A percentile compares a stretch with the other conserved stretches of the same genome.
Conservation (phyloP, 1,284 basidiomycete genomes). For the Phellinidium pouzarii region DNA sequence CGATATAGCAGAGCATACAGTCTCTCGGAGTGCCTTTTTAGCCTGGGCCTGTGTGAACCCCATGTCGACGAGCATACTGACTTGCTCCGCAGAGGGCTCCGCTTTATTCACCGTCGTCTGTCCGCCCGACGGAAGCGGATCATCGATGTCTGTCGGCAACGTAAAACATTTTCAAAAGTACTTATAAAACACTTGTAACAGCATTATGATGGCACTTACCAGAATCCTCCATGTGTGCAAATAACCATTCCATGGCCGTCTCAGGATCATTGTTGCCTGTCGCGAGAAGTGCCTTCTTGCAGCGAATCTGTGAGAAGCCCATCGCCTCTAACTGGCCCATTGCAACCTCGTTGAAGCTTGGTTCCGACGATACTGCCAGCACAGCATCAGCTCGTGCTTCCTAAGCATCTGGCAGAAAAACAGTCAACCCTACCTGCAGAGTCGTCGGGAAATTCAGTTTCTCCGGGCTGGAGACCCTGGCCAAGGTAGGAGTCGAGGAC, state of each 20-base stretch:
- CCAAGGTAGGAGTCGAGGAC: constrained; percentile 69
- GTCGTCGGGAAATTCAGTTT: constrained; percentile 67
- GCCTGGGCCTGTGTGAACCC: constrained; percentile 86
- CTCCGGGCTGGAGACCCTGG: constrained; percentile 66
- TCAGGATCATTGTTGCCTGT: constrained; percentile 80
- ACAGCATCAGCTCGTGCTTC: constrained; percentile 5
- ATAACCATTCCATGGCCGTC: constrained; percentile 93
- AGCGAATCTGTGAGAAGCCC: constrained; percentile 82
- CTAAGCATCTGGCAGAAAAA: neutral
- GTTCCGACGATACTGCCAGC: constrained; percentile 32
- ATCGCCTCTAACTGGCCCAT: constrained; percentile 75
- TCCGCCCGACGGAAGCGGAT: constrained; percentile 50
- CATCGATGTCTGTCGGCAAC: constrained; percentile 70
- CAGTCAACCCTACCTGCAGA: constrained; percentile 29
- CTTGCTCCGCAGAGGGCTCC: constrained; percentile 64
- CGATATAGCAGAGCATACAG: constrained; percentile 41
- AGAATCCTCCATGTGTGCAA: constrained; percentile 91
- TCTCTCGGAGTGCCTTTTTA: constrained; percentile 81
- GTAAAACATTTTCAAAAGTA: neutral
- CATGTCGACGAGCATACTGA: constrained; percentile 82
- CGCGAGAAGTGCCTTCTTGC: constrained; percentile 84
- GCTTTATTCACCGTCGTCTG: constrained; percentile 26
- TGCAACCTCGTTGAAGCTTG: constrained; percentile 67
- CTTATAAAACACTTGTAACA: neutral
- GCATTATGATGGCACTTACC: constrained; percentile 40